Evolutionary conservation across 1,284 basidiomycete genomes (phyloP).

Genomic region (Gomphus bonarii): DNA sequence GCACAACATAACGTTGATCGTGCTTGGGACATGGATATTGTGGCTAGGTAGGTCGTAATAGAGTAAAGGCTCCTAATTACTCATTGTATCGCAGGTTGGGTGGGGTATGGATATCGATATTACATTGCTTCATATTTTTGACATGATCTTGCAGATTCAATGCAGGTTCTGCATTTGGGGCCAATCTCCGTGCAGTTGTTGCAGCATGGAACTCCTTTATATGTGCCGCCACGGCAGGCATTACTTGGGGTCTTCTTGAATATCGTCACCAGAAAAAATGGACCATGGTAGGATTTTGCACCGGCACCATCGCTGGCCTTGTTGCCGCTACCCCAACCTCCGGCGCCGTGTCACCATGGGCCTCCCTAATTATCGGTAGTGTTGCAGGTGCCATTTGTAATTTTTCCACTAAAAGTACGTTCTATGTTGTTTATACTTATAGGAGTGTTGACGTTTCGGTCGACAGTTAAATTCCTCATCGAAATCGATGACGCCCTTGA

Average conservation of each 20-base stretch:
- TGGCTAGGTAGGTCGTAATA: slow-evolving; percentile 61
- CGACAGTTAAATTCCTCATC: slow-evolving; percentile 53
- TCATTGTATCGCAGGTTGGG: slow-evolving; percentile 6
- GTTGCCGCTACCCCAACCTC: slow-evolving; percentile 87
- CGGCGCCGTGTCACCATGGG: slow-evolving; percentile 57
- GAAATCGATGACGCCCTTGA: slow-evolving; percentile 77
- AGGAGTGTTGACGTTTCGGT: slow-evolving; percentile 9
- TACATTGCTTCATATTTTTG: slow-evolving; percentile 23
- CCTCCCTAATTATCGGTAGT: slow-evolving; percentile 69
- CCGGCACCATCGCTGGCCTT: slow-evolving; percentile 77
- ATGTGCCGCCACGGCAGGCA: slow-evolving; percentile 64
- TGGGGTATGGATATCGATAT: slow-evolving; percentile 27
- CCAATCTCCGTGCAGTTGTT: slow-evolving; percentile 81
- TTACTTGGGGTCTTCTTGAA: slow-evolving; percentile 87
- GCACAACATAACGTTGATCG: slow-evolving; percentile 86
- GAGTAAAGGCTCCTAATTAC: neutral
- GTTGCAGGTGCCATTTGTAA: slow-evolving; percentile 73
- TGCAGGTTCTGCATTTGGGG: slow-evolving; percentile 74
- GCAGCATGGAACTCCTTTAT: slow-evolving; percentile 87
- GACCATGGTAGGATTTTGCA: slow-evolving; percentile 80
- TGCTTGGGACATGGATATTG: slow-evolving; percentile 79
- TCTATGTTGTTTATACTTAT: slow-evolving; percentile 15
- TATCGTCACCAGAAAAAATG: slow-evolving; percentile 74
- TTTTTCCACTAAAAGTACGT: slow-evolving; percentile 76
- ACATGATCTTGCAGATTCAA: slow-evolving; percentile 39